phyloP scores from a whole-genome alignment of 2,329 filamentous ascomycete genomes.

The Hirsutella minnesotensis region DNA sequence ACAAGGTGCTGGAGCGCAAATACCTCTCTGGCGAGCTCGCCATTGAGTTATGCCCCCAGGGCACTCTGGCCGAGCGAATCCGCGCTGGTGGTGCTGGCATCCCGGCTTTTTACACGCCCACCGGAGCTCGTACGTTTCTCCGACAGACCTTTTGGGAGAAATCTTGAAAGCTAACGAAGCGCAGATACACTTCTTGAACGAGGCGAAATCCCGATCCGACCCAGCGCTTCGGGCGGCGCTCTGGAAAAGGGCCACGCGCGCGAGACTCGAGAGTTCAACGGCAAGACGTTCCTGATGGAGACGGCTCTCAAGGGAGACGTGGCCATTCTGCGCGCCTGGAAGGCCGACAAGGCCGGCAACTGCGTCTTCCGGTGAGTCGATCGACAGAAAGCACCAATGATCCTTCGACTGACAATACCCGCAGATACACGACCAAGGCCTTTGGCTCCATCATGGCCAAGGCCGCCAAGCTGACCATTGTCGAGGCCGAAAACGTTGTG shows the following conservation, averaged over 20 bases:
- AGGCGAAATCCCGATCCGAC: slow-evolving; percentile 54
- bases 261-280: slow-evolving; percentile 62
- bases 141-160: neutral
- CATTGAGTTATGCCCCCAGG: slow-evolving; percentile 66
- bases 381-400: no score
- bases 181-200: slow-evolving; percentile 54
- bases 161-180: neutral
- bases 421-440: slow-evolving; percentile 58
- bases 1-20: slow-evolving; percentile 63
- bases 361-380: slow-evolving; percentile 57
- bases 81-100: slow-evolving; percentile 65
- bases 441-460: slow-evolving; percentile 73
- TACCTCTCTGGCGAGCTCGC: slow-evolving; percentile 65
- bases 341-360: slow-evolving; percentile 66
- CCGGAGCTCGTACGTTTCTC: slow-evolving; percentile 47
- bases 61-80: slow-evolving; percentile 61
- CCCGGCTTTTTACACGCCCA: slow-evolving; percentile 71
- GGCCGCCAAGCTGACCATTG: slow-evolving; percentile 64
- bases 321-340: slow-evolving; percentile 65
- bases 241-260: slow-evolving; percentile 53
- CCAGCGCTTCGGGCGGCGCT: slow-evolving; percentile 46
- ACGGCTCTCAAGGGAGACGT: slow-evolving; percentile 65
- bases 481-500: slow-evolving; percentile 79
- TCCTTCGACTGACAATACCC: neutral
- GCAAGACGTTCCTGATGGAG: slow-evolving; percentile 66